Evolutionary conservation across 2,329 filamentous ascomycete genomes (phyloP), one percentile per base, ranked within the genome.

Genomic region (Lachnellula subtilissima): DNA sequence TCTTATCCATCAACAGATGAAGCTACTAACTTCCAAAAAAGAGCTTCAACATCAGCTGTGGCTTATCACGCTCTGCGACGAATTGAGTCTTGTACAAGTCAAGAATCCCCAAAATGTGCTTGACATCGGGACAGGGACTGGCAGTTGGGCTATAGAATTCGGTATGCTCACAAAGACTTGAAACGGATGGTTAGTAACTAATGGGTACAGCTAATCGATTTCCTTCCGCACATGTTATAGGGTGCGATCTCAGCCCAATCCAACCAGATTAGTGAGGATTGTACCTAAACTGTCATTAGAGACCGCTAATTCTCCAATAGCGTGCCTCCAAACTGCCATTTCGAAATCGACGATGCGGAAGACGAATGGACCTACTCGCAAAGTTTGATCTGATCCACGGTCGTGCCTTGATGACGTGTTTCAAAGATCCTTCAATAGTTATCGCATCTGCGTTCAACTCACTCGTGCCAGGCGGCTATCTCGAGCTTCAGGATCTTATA

Each of bases 301-400:
- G 22, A 9, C 9, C 19, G n/a, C 48, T 42, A 35, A 48, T 37
- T 79, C 62, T 75, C 73, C 56, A 74, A 81, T 56, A 77, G 80
- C 64, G 66, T 70, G 36, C 73, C 78, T 25, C 69, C 75, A 23
- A 81, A 80, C 59, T 70, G 78, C 28, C 70, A 71, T 17, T 81
- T 81, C 65, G 66, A 79, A 49, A 50, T 81, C 15, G 78, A 80
- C 59, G 78, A 81, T 62, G 70, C 75, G 11, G 75, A 79, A 61
- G 71, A 76, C 54, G 68, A 74, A 7, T 82, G 79, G 79, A 68
- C 75, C 14, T 57, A 45, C 3, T 75, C 75, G 57, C 65, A 71
- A 2, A 77, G 58, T 80, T 80, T 62, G 77, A 80, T 63, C 75
- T 74, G 55, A 75, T 81, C 55, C 55, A 57, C 35, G 55, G 49